Evolutionary conservation across 257 asterid genomes (phyloP), one percentile per base, ranked within the genome.

Genomic region (Plantago elongata): DNA sequence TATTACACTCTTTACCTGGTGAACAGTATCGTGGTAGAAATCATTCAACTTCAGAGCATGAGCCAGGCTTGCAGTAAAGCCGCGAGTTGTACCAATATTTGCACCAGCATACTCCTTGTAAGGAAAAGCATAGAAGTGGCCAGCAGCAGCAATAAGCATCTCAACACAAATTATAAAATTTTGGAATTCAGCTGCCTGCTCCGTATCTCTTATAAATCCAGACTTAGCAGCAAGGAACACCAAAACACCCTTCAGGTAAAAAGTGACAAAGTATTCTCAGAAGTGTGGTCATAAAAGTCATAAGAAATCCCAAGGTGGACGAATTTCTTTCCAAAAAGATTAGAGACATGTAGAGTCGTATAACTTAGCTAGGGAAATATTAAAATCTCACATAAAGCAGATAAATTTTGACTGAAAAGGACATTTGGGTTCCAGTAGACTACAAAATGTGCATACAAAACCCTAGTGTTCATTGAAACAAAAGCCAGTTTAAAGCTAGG

Each of bases 61-160:
- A 13, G 88, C 90, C 46, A 93, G 96, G 78, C 94, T 89, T 62
- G 92, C 86, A 4, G 81, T 68, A 60, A 93, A 80, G 64, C 91
- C 87, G 64, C 78, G 80, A 59, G 84, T 73, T 50, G 72, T 77
- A 54, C 90, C 99, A 27, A 93, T 82, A 71, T 85, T 89, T 71
- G 99, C 94, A 63, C 96, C 95, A 61, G 97, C 96, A 75, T 89
- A 89, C 70, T 93, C 99, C 80, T 79, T 90, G 75, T 93, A 85
- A 59, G 99, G 99, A 52, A 93, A 89, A 29, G 99, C 96, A 71
- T 75, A 93, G 61, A 93, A 79, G 77, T 89, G 99, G 13, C 92
- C 97, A 16, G 79, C 74, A 13, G 99, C 97, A 37, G 97, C 99
- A 75, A 93, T 75, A 61, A 93, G 89, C 99, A 93, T 93, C 82